Conservation (phyloP, 2,329 filamentous ascomycete species). For the Fusarium subtropicale region DNA sequence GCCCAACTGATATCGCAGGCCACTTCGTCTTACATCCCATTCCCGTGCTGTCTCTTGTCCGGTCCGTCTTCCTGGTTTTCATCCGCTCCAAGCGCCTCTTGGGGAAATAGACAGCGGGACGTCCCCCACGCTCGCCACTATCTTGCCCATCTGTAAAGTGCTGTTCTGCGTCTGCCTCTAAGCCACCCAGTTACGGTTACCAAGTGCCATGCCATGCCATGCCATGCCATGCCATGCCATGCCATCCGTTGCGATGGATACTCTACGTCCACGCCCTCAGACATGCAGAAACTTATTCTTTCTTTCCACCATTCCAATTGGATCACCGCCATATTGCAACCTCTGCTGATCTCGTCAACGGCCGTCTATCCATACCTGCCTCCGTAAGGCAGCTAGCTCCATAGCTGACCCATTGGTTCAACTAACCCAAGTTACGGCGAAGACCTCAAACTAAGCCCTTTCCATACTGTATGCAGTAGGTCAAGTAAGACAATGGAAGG, state of each 20-base stretch:
- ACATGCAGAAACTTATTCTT: conserved; percentile 12
- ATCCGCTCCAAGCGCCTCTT: conserved; percentile 26
- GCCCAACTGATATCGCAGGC: conserved; percentile 28
- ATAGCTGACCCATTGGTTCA: conserved; percentile 24
- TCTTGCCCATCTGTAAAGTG: conserved; percentile 36
- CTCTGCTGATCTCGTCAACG: conserved; percentile 44
- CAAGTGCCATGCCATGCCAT: conserved; percentile 3
- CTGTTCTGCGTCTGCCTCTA: conserved; percentile 32
- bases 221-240: conserved; percentile 30
- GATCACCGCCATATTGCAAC: conserved; percentile 23
- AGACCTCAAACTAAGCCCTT: conserved; percentile 25
- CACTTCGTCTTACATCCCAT: conserved; percentile 33
- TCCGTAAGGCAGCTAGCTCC: conserved; percentile 32
- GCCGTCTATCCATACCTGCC: conserved; percentile 27
- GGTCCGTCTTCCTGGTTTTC: conserved; percentile 38
- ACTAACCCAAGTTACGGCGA: conserved; percentile 31
- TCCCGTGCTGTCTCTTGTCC: conserved; percentile 19
- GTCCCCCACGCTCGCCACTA: conserved; percentile 46
- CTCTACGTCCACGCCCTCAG: conserved; percentile 41
- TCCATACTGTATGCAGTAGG: conserved; percentile 17
- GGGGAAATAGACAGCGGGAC: conserved; percentile 9
- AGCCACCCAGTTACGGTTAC: conserved; percentile 18
- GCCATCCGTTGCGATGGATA: conserved; percentile 15
- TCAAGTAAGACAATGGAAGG: conserved; percentile 3
- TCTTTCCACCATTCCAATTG: conserved; percentile 21